Percentiles rank a stretch among this genome's conserved stretches.
phyloP scores from a whole-genome alignment of 2,329 filamentous ascomycete genomes.

The Hymenoscyphus albidus region DNA sequence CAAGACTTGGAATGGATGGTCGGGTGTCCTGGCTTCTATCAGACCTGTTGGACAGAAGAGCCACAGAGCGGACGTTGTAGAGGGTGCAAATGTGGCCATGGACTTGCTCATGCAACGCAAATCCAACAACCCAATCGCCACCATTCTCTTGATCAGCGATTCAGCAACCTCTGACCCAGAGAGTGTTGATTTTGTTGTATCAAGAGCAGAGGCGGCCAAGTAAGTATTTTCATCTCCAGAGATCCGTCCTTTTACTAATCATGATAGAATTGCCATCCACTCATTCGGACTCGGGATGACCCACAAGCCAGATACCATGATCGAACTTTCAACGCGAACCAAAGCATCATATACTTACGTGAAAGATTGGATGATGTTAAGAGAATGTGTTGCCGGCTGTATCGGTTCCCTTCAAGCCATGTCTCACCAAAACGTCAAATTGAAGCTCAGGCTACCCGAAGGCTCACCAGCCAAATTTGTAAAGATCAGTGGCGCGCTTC shows the following conservation, averaged over 20 bases:
- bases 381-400: conserved; percentile 91
- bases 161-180: conserved; percentile 91
- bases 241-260: conserved; percentile 26
- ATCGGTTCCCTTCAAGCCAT: conserved; percentile 86
- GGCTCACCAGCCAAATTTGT: conserved; percentile 97
- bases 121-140: conserved; percentile 90
- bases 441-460: conserved; percentile 90
- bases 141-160: conserved; percentile 95
- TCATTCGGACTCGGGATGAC: conserved; percentile 95
- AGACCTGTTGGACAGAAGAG: conserved; percentile 95
- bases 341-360: conserved; percentile 98
- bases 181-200: conserved; percentile 96
- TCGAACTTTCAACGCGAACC: conserved; percentile 89
- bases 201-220: conserved; percentile 94
- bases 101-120: conserved; percentile 97
- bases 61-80: conserved; percentile 90
- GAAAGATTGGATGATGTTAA: conserved; percentile 99
- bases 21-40: conserved; percentile 79
- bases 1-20: conserved; percentile 90
- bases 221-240: conserved; percentile 43
- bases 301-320: conserved; percentile 98
- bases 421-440: conserved; percentile 97
- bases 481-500: conserved; percentile 93
- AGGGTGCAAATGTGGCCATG: conserved; percentile 97
- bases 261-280: conserved; percentile 77